Evolutionary conservation across 805 yeast genomes (phyloP).

Genomic region (Lipomyces orientalis): DNA sequence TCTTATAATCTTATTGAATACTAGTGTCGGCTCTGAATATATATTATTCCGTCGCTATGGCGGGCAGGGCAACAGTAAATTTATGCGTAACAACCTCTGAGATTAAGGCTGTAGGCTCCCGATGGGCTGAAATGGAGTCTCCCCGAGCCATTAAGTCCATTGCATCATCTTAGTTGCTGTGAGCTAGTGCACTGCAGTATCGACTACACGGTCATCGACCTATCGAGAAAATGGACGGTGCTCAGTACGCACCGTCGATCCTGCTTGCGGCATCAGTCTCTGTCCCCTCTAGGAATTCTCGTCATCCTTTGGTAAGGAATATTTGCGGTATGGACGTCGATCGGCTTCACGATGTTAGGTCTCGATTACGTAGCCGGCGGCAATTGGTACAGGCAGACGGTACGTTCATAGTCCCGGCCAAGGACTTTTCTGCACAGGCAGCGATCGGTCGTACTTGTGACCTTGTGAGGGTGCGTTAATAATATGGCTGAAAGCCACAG

Average conservation of each 20-base stretch:
- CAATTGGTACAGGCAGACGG: neutral
- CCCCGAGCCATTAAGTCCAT: too few species aligned
- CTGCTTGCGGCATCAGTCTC: neutral
- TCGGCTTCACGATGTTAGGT: neutral
- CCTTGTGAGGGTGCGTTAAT: neutral
- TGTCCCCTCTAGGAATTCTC: neutral
- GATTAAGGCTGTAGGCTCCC: too few species aligned
- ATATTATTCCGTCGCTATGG: too few species aligned
- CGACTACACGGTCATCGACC: neutral
- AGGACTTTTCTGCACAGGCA: neutral
- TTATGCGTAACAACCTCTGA: too few species aligned
- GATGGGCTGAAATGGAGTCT: too few species aligned
- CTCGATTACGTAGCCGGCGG: neutral
- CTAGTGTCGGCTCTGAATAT: too few species aligned
- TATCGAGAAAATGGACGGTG: neutral
- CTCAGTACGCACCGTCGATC: neutral
- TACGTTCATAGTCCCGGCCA: neutral
- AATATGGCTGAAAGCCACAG: neutral
- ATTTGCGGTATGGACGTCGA: neutral
- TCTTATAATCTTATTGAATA: too few species aligned
- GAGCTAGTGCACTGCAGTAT: too few species aligned
- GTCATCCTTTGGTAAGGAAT: too few species aligned
- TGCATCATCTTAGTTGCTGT: too few species aligned
- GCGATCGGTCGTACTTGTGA: neutral
- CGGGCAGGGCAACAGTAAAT: too few species aligned